phyloP scores from a whole-genome alignment of 495 filamentous ascomycete species.

The Xylaria telfairii region DNA sequence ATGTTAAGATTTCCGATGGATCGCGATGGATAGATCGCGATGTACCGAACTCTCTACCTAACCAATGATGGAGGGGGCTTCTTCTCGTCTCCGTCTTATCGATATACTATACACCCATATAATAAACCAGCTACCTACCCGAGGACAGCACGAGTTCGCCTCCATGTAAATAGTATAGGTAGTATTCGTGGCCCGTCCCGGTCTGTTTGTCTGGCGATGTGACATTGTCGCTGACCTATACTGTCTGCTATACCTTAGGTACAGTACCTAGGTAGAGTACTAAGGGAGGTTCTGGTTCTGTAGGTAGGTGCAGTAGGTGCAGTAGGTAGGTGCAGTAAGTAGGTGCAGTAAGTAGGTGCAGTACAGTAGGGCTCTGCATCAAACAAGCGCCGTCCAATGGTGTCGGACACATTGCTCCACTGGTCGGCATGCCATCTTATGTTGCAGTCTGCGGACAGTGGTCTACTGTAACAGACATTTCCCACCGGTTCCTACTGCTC shows the following conservation, averaged over 20 bases:
- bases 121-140: not conserved
- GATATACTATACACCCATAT: slow-evolving; percentile 10
- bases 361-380: slow-evolving; percentile 1
- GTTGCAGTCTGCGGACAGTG: not conserved
- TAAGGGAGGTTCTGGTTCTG: no score
- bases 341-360: no score
- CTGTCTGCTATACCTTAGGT: no score
- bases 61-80: not conserved
- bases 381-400: slow-evolving; percentile 20
- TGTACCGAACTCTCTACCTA: not conserved
- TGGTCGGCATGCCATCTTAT: not conserved
- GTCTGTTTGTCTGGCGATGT: not conserved
- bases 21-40: not conserved
- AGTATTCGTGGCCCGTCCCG: not conserved
- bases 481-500: no score
- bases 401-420: not conserved
- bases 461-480: no score
- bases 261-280: no score
- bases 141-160: not conserved
- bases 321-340: no score
- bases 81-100: slow-evolving; percentile 5
- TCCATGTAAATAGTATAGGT: not conserved
- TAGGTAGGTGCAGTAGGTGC: no score
- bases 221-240: slow-evolving; percentile 5
- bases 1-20: slow-evolving; percentile 1